Conservation (phyloP, 768 basidiomycete genomes). For the Boletus pseudo-olivaceus region DNA sequence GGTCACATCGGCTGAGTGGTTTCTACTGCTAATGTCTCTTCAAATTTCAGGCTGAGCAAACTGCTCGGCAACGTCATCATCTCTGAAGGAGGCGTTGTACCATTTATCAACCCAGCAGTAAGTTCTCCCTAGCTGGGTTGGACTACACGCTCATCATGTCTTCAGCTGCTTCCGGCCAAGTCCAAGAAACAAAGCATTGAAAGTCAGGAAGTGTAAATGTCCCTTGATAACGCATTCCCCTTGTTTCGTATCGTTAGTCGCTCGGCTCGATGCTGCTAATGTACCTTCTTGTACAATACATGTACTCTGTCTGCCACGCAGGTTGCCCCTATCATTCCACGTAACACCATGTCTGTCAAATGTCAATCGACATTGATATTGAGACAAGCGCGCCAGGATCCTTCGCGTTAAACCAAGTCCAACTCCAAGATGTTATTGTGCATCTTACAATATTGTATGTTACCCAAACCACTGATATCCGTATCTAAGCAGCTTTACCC, state of each 20-base stretch:
- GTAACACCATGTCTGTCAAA: not conserved
- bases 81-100: slow-evolving; percentile 93
- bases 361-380: not conserved
- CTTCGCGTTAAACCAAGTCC: not conserved
- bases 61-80: slow-evolving; percentile 83
- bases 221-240: not conserved
- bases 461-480: slow-evolving; percentile 3
- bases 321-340: not conserved
- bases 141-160: not conserved
- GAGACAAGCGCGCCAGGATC: not conserved
- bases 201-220: slow-evolving; percentile 31
- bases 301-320: no score
- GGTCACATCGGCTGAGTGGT: slow-evolving; percentile 18
- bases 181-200: slow-evolving; percentile 32
- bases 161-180: slow-evolving; percentile 30
- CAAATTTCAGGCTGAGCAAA: slow-evolving; percentile 52
- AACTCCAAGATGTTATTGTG: slow-evolving; percentile 23
- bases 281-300: slow-evolving; percentile 3
- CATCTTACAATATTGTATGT: slow-evolving; percentile 30
- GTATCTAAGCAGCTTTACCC: slow-evolving; percentile 47
- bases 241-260: not conserved
- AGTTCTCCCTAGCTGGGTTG: not conserved
- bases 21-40: not conserved
- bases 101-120: slow-evolving; percentile 68
- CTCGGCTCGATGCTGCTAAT: slow-evolving; percentile 4